Evolutionary conservation across 805 yeast genomes (phyloP), one percentile per base, ranked within the genome.

Genomic region (Sugiyamaella lignohabitans): DNA sequence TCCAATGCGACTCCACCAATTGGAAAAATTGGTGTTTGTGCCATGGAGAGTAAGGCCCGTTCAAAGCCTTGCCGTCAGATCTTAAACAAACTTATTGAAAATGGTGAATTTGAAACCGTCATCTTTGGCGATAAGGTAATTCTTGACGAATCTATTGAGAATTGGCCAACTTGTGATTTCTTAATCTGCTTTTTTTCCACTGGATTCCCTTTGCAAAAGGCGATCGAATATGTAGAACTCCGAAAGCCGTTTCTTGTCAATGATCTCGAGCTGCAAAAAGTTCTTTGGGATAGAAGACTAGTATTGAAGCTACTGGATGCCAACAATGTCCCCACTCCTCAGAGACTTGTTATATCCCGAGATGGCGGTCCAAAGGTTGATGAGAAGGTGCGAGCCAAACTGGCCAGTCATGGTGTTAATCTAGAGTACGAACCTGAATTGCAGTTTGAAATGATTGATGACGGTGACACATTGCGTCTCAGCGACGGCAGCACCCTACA

Each of bases 101-200:
- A 85, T 56, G 97, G 96, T 23, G 98, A 93, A 67, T 93, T 93
- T 63, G 98, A 93, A 60, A 87, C 98, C 0, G 85, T 93, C 17
- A 88, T 93, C 46, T 93, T 93, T 70, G 98, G 98, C 49, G 99
- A 93, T 64, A 93, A 93, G 66, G 97, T 88, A 20, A 91, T 93
- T 43, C 68, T 93, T 47, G 98, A 93, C 65, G 98, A 94, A 68
- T 69, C 76, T 14, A 78, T 93, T 49, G 98, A 93, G 68, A 87
- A 88, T 63, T 93, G 99, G 99, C 99, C 99, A 34, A 87, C 96
- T 32, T 93, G 98, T 69, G 99, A 93, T 63, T 93, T 87, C 59
- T 72, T 93, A 52, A 86, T 93, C 51, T 82, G 91, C 55, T 93
- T 93, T 66, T 93, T 93, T 65, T 85, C 95, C n/a, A 78, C 80